A percentile compares a stretch with the other conserved stretches of the same genome.
Evolutionary conservation across 306 rosid species (phyloP).

Genomic region (Astragalus membranaceus): DNA sequence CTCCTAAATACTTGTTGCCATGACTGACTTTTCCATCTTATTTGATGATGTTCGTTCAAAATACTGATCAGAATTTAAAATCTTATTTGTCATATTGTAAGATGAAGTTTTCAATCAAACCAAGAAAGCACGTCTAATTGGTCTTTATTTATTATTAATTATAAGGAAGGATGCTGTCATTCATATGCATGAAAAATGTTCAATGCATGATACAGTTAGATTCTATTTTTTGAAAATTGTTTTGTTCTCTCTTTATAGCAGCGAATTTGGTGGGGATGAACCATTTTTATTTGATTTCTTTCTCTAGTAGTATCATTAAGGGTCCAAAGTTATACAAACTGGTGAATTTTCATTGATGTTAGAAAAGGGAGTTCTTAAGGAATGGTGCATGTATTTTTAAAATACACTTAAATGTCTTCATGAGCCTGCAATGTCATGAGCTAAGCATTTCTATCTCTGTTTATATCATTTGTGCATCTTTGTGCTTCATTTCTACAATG

Average conservation of each 20-base stretch:
- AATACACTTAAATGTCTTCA: background rate
- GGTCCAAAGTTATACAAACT: background rate
- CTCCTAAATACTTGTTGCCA: background rate
- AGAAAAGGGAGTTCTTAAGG: background rate
- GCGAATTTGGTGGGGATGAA: background rate
- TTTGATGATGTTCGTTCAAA: background rate
- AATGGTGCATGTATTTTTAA: background rate
- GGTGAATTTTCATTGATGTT: background rate
- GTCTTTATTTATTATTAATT: background rate
- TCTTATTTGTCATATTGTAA: background rate
- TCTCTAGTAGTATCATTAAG: background rate
- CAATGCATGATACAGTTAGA: background rate
- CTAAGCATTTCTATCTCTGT: background rate
- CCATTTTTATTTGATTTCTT: background rate
- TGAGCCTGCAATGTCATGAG: background rate
- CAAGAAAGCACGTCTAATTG: background rate
- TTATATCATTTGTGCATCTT: background rate
- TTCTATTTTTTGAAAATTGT: background rate
- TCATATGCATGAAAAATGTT: slow-evolving; percentile 9
- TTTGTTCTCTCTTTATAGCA: background rate
- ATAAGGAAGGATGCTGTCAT: background rate
- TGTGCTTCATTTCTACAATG: background rate
- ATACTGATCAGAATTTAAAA: background rate
- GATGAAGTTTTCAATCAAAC: background rate
- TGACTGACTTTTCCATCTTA: background rate